Percentiles rank a stretch among this genome's conserved stretches.
Evolutionary conservation across 345 rosid genomes (phyloP).

Genomic region (Eutrema heterophyllum): DNA sequence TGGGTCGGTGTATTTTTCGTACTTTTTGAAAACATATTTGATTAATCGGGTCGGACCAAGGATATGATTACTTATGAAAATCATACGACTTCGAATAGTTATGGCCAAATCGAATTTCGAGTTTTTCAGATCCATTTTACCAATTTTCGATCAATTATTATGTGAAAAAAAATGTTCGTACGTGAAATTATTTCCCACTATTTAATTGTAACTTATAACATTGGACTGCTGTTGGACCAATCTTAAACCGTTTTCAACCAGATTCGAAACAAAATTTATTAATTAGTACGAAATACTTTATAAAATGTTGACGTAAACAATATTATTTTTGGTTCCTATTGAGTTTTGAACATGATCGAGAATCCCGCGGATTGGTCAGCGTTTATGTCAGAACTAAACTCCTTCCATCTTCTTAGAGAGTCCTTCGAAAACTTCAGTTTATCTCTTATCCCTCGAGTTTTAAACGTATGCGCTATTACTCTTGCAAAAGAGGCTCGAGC

Average conservation of each 20-base stretch:
- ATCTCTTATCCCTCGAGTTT: too few species aligned
- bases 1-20: conserved; percentile 5
- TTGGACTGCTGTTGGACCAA: not conserved
- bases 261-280: too few species aligned
- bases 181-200: not conserved
- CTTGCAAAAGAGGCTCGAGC: too few species aligned
- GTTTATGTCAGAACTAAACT: too few species aligned
- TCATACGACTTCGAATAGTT: not conserved
- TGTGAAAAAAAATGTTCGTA: not conserved
- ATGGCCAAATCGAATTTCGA: not conserved
- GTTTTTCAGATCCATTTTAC: not conserved
- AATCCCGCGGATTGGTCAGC: too few species aligned
- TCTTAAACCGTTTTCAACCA: not conserved
- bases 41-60: not conserved
- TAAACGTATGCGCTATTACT: too few species aligned
- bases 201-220: not conserved
- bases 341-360: too few species aligned
- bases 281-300: too few species aligned
- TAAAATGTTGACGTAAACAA: too few species aligned
- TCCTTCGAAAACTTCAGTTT: too few species aligned
- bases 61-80: not conserved
- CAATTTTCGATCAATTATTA: not conserved
- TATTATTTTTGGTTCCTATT: too few species aligned
- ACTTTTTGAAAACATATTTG: not conserved
- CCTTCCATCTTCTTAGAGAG: too few species aligned